Conservation (phyloP, 441 rosid species). For the Gossypium trilobum region DNA sequence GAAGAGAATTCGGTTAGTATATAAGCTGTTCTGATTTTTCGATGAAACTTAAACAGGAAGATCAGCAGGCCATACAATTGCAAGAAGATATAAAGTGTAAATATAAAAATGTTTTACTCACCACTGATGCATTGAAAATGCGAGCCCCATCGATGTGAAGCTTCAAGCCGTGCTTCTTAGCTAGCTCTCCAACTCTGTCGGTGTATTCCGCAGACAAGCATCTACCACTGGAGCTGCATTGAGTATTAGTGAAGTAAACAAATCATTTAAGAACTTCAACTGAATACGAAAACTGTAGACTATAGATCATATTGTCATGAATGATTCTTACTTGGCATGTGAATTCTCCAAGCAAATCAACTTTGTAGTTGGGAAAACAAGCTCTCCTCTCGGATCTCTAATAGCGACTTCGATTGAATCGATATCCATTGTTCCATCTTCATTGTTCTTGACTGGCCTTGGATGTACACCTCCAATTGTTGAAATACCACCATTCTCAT, state of each 20-base stretch:
- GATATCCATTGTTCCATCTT: constrained; percentile 75
- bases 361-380: constrained; percentile 72
- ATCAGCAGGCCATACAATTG: background rate
- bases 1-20: background rate
- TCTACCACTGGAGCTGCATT: constrained; percentile 74
- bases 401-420: constrained; percentile 64
- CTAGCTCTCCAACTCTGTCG: constrained; percentile 65
- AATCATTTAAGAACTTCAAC: no score
- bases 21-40: background rate
- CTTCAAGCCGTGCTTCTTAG: constrained; percentile 72
- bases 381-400: constrained; percentile 58
- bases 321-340: constrained; percentile 68
- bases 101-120: constrained; percentile 29
- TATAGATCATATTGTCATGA: background rate
- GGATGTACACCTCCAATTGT: constrained; percentile 89
- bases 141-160: constrained; percentile 95
- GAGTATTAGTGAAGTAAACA: background rate
- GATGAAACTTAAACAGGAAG: background rate
- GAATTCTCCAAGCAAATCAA: constrained; percentile 89
- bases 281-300: no score
- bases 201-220: constrained; percentile 65
- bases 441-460: constrained; percentile 58
- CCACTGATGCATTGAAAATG: constrained; percentile 76
- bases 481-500: constrained; percentile 80
- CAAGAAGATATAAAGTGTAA: background rate